Base-by-base conservation (phyloP, 1,139 yeast species). In the Geotrichum cucujoidarum region DNA sequence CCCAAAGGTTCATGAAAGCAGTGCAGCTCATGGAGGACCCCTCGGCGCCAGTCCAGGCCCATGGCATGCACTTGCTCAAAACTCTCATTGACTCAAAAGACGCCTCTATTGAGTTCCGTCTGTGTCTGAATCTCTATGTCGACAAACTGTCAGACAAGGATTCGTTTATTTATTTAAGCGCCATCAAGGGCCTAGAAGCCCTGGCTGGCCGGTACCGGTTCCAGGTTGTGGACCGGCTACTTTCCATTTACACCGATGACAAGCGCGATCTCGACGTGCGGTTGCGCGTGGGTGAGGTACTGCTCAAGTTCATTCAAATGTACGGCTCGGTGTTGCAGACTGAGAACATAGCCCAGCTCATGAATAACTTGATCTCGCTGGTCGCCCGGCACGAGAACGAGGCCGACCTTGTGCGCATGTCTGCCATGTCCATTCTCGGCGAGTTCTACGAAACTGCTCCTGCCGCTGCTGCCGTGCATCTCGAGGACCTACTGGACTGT, bases 351-450 rank as follows among this genome's bases (percentile, higher is more conserved):
- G 24, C 25, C 21, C 29, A 36, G 34, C 22, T 25, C 3, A 8
- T 27, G 14, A 59, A 64, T 20, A 57, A 70, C 0, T 64, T 76
- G 35, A 57, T 81, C 3, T 45, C 61, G 1, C 58, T 75, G 39
- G 71, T 77, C 1, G 61, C 77, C 44, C 62, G 32, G 0, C 61
- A 67, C 3, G 54, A 66, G 2, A 57, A 63, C 4, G 95, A 88
- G 56, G 20, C n/a, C 13, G 71, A 74, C 49, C 73, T 82, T 39
- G 58, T 88, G 37, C 72, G 97, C 56, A 83, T 88, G 84, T 89
- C 97, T 0, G 80, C 95, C 0, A 75, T 89, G 80, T 86, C 96
- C 0, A 64, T 92, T 14, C 65, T 90, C 17, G 95, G 96, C 18
- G 49, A 55, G 1, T 50, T 84, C 30, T 77, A 89, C 59, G 78